Percentiles rank a stretch among this genome's conserved stretches.
Conservation (phyloP, 768 basidiomycete genomes). For the Kwoniella sp. region DNA sequence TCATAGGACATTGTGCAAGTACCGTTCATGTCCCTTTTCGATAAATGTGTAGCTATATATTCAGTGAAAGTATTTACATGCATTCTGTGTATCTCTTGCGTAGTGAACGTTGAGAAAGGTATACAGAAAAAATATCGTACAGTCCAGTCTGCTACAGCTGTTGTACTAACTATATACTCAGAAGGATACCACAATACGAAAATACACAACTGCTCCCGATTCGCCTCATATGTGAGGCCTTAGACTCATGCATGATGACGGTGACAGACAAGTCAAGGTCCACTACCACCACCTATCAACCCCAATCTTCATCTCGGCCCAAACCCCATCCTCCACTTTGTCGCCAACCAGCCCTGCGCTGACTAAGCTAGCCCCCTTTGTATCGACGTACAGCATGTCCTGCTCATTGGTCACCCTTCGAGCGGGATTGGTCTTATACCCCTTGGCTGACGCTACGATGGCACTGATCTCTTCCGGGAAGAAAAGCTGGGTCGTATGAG, state of each 20-base stretch:
- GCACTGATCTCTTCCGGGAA: constrained; percentile 10
- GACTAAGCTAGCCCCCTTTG: background rate
- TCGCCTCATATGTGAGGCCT: too few relatives aligned
- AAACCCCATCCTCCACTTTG: background rate
- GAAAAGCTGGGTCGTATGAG: constrained; percentile 19
- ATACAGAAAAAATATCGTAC: too few relatives aligned
- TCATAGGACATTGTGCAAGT: background rate
- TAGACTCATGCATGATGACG: too few relatives aligned
- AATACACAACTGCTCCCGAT: too few relatives aligned
- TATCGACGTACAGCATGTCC: constrained; percentile 4
- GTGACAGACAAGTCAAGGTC: too few relatives aligned
- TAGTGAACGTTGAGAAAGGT: too few relatives aligned
- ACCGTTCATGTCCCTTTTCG: background rate
- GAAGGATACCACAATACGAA: too few relatives aligned
- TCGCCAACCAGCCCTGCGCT: background rate
- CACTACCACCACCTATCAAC: constrained; percentile 15
- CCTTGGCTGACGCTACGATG: background rate
- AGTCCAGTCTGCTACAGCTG: too few relatives aligned
- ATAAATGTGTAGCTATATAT: background rate
- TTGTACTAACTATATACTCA: too few relatives aligned
- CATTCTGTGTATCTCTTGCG: too few relatives aligned
- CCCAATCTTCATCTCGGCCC: constrained; percentile 4
- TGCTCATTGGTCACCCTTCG: constrained; percentile 5
- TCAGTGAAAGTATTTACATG: background rate
- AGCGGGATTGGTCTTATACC: constrained; percentile 1